Conservation (phyloP, 2,329 filamentous ascomycete species). For the Ophiostoma sp. region DNA sequence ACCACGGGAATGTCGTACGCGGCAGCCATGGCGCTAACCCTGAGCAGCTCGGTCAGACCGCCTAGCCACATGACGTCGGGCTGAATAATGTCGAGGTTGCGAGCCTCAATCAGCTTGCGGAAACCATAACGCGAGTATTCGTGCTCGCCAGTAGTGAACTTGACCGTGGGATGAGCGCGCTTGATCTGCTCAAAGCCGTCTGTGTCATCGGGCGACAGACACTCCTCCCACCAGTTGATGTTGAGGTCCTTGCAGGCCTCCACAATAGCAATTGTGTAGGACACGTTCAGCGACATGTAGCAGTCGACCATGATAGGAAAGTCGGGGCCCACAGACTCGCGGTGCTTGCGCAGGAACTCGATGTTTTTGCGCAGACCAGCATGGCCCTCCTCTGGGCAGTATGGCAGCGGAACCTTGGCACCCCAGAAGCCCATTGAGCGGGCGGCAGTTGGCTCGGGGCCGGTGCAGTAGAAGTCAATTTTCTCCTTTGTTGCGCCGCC, state of each 20-base stretch:
- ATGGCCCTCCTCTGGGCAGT: conserved; percentile 80
- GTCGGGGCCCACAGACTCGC: conserved; percentile 77
- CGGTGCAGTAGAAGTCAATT: conserved; percentile 91
- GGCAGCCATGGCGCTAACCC: conserved; percentile 79
- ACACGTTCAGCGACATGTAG: conserved; percentile 92
- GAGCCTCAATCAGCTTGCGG: conserved; percentile 85
- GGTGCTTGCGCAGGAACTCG: conserved; percentile 78
- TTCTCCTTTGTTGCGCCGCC: conserved; percentile 80
- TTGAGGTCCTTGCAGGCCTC: conserved; percentile 76
- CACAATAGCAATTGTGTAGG: conserved; percentile 87
- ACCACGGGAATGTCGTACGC: conserved; percentile 94
- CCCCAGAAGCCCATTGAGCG: conserved; percentile 86
- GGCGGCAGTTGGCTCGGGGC: conserved; percentile 73
- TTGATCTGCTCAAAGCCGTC: conserved; percentile 89
- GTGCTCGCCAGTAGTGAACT: conserved; percentile 94
- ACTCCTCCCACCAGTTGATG: conserved; percentile 98
- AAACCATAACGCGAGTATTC: conserved; percentile 93
- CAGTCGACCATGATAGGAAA: conserved; percentile 94
- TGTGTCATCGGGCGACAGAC: conserved; percentile 81
- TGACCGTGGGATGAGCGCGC: conserved; percentile 79
- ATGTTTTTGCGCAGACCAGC: conserved; percentile 82
- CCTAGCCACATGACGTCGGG: conserved; percentile 98
- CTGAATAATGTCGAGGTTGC: conserved; percentile 89
- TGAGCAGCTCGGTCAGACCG: conserved; percentile 84
- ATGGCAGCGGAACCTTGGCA: conserved; percentile 83